Evolutionary conservation across 2,329 filamentous ascomycete species (phyloP), one percentile per base, ranked within the genome.

Genomic region (Metarhizium humberi): DNA sequence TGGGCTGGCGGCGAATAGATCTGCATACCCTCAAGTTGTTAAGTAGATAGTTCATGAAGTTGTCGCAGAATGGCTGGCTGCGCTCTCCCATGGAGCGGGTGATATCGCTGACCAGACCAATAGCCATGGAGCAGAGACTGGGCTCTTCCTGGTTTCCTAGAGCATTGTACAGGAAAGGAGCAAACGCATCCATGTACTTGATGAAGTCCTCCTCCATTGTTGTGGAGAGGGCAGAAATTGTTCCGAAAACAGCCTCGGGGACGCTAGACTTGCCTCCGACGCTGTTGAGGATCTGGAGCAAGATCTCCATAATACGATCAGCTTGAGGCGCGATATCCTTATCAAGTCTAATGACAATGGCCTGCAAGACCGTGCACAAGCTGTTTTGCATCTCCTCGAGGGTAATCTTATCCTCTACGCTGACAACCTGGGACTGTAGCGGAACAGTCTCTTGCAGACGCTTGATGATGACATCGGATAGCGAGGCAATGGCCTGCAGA

Each of bases 311-410:
- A 71, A 97, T 95, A 60, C 87, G 86, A 70, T 99, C 91, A 55
- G 91, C 88, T 69, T 92, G 90, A 16, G 92, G 91, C 59, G 85
- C 82, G 62, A 99, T 89, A 69, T 97, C 92, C 69, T 86, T 86
- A 73, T 97, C 94, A 30, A 99, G 79, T 56, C 94, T 87, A 71
- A 90, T 86, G 58, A 97, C 86, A 67, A 97, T 96, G 51, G 90
- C 86, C 73, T 96, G 85, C 51, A 97, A 78, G 45, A 97, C 94
- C 54, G 90, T 95, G 70, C 86, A 87, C 66, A 99, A 79, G 71
- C 92, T 96, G 52, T 92, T 96, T 76, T 97, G 94, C 82, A 99
- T 95, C 73, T 99, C 94, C 69, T 97, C 92, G 4, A 99, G 80
- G 5, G 89, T 95, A 61, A 97, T 90, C 72, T 87, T 92, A 73